phyloP scores from a whole-genome alignment of 2,329 filamentous ascomycete genomes.

The Xylariaceae sp. region DNA sequence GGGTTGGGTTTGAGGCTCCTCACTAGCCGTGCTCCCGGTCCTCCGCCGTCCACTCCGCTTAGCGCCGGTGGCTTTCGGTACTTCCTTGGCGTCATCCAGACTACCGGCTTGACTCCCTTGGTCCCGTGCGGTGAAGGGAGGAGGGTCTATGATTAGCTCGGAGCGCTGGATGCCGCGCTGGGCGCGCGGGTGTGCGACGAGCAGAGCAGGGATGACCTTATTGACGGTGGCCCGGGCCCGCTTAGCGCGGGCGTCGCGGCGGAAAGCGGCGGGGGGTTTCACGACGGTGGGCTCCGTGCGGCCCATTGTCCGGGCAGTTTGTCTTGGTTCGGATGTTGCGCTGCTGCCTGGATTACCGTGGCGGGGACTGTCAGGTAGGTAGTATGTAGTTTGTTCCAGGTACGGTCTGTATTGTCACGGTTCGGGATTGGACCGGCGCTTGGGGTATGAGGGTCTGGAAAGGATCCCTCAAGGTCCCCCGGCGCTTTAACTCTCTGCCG shows the following conservation, averaged over 20 bases:
- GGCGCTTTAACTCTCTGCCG: too few species aligned
- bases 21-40: not conserved
- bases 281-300: constrained; percentile 32
- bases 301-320: constrained; percentile 27
- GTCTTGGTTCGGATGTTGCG: too few species aligned
- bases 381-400: not conserved
- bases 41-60: not conserved
- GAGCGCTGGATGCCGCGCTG: constrained; percentile 50
- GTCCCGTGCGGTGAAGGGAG: not conserved
- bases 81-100: not conserved
- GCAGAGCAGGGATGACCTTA: constrained; percentile 53
- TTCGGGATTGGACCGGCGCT: too few species aligned
- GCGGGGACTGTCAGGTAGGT: too few species aligned
- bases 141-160: constrained; percentile 42
- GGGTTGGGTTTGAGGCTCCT: not conserved
- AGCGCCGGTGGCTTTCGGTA: not conserved
- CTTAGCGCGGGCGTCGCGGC: constrained; percentile 43
- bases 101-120: not conserved
- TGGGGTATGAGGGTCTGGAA: not conserved
- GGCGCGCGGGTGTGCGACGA: constrained; percentile 51
- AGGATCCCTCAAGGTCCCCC: not conserved
- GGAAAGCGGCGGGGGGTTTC: constrained; percentile 30
- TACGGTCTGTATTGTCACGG: too few species aligned
- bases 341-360: too few species aligned
- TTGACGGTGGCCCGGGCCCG: constrained; percentile 55